A percentile compares a stretch with the other conserved stretches of the same genome.
Evolutionary conservation across 305 asterid genomes (phyloP).

Genomic region (Fraxinus latifolia): DNA sequence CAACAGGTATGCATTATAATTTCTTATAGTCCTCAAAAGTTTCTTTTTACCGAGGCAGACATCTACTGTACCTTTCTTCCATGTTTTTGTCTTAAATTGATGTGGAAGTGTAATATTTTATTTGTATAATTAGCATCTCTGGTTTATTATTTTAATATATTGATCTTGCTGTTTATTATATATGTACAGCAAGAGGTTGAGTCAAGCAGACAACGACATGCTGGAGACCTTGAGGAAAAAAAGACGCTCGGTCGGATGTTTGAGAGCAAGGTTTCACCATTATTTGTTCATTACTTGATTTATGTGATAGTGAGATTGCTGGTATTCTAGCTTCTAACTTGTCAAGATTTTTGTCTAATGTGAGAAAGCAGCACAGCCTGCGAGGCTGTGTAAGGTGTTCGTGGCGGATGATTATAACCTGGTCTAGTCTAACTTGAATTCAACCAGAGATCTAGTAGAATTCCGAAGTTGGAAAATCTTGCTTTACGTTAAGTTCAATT

Average conservation of each 20-base stretch:
- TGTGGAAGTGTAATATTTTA: not conserved
- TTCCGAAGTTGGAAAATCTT: not conserved
- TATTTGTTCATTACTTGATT: not conserved
- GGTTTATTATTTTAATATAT: conserved; percentile 13
- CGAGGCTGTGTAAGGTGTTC: not conserved
- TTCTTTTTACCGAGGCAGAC: not conserved
- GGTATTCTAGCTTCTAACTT: not conserved
- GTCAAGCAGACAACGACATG: conserved; percentile 68
- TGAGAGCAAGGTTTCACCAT: conserved; percentile 55
- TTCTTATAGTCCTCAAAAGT: conserved; percentile 7
- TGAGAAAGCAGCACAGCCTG: not conserved
- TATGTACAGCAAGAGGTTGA: conserved; percentile 64
- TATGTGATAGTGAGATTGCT: not conserved
- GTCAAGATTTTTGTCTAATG: not conserved
- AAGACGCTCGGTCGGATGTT: conserved; percentile 65
- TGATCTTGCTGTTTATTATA: not conserved
- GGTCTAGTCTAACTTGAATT: not conserved
- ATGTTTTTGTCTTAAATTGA: not conserved
- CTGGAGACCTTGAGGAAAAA: conserved; percentile 87
- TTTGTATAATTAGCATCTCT: not conserved
- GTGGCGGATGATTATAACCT: not conserved
- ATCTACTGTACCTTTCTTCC: not conserved
- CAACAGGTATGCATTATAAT: conserved; percentile 53
- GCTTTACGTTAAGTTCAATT: not conserved
- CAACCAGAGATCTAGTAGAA: not conserved